phyloP scores from a whole-genome alignment of 768 basidiomycete species.

The Mycena belliarum region DNA sequence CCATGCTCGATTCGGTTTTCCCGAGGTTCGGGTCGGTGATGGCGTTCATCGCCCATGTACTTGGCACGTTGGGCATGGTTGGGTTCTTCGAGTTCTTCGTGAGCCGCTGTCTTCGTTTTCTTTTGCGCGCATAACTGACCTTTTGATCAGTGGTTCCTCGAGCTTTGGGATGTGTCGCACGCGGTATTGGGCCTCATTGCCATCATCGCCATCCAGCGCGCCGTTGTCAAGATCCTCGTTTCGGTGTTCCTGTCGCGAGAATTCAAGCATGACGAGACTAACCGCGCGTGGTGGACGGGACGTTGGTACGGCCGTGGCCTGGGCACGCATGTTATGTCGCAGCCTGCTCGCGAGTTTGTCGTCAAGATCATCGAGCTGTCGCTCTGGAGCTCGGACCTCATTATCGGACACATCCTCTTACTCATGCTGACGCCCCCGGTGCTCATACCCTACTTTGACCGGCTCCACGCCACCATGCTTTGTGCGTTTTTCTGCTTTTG shows the following conservation, averaged over 20 bases:
- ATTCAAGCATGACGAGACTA: slow-evolving; percentile 99
- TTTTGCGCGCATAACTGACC: slow-evolving; percentile 17
- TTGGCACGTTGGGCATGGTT: slow-evolving; percentile 83
- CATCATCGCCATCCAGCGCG: slow-evolving; percentile 88
- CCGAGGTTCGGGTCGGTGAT: slow-evolving; percentile 90
- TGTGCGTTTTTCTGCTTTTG: slow-evolving; percentile 54
- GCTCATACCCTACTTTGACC: slow-evolving; percentile 89
- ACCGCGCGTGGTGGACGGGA: slow-evolving; percentile 99
- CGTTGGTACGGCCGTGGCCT: slow-evolving; percentile 96
- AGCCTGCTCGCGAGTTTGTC: slow-evolving; percentile 94
- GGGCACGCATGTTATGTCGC: slow-evolving; percentile 88
- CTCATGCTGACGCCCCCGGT: slow-evolving; percentile 90
- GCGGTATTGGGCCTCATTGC: slow-evolving; percentile 93
- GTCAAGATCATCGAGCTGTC: slow-evolving; percentile 98
- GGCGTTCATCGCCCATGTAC: slow-evolving; percentile 84
- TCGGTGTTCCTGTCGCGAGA: slow-evolving; percentile 94
- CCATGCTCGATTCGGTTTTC: slow-evolving; percentile 80
- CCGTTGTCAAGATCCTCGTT: slow-evolving; percentile 93
- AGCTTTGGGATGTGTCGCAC: slow-evolving; percentile 88
- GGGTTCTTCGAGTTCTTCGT: slow-evolving; percentile 97
- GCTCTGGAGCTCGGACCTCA: slow-evolving; percentile 92
- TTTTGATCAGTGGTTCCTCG: slow-evolving; percentile 81
- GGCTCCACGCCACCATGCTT: slow-evolving; percentile 86
- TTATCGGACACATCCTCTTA: slow-evolving; percentile 82
- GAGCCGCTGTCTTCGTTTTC: slow-evolving; percentile 31